These are phyloP conservation scores for Lichtheimia hyalospora DNA, from an alignment of 371 early-diverging fungal species.

Conservation along the genomic window DNA sequence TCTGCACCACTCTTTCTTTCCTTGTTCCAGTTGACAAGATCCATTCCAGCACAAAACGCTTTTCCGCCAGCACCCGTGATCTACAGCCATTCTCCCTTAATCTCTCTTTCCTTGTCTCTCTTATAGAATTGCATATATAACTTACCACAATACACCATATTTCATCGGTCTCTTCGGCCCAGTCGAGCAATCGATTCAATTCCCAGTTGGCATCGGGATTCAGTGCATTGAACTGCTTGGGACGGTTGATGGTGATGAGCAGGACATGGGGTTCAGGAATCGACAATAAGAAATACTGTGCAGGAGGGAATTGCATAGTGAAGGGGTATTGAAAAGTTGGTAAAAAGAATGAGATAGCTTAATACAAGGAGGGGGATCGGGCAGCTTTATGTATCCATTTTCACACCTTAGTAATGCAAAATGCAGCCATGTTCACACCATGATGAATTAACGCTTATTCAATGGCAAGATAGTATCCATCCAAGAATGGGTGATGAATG, in stretches of 20 bases:
- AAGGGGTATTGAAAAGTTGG: background rate
- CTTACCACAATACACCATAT: constrained; percentile 51
- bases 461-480: too few relatives aligned
- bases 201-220: constrained; percentile 45
- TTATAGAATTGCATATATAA: background rate
- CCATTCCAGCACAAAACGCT: constrained; percentile 52
- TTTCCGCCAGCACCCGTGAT: constrained; percentile 50
- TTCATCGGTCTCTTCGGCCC: constrained; percentile 43
- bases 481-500: too few relatives aligned
- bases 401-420: background rate
- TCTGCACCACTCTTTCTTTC: constrained; percentile 8
- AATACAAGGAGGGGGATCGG: background rate
- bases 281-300: constrained; percentile 31
- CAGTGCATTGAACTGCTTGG: constrained; percentile 42
- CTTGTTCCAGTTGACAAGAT: constrained; percentile 39
- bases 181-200: constrained; percentile 35
- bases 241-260: constrained; percentile 49
- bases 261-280: constrained; percentile 40
- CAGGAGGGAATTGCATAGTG: constrained; percentile 30
- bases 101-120: background rate
- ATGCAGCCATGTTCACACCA: too few relatives aligned
- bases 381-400: background rate
- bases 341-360: background rate
- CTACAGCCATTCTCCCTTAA: constrained; percentile 14
- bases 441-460: too few relatives aligned